Percentiles rank a stretch among this genome's conserved stretches.
Evolutionary conservation across 2,329 filamentous ascomycete genomes (phyloP).

Genomic region (Hypoxylon sp.): DNA sequence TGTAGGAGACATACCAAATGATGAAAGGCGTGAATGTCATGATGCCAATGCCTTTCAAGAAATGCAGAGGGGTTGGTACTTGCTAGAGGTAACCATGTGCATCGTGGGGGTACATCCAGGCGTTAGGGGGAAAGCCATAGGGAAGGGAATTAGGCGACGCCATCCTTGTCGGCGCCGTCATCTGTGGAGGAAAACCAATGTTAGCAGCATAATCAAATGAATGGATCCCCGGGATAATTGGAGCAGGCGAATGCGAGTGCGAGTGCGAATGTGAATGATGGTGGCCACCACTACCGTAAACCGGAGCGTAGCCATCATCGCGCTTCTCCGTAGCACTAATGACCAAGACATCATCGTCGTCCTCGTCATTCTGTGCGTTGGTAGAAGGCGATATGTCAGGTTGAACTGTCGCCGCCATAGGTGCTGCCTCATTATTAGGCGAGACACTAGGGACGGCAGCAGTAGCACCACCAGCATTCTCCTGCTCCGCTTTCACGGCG

Average conservation of each 20-base stretch:
- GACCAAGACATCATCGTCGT: slow-evolving; percentile 51
- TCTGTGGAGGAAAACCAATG: slow-evolving; percentile 46
- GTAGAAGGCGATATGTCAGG: slow-evolving; percentile 30
- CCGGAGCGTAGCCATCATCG: slow-evolving; percentile 25
- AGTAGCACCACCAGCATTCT: slow-evolving; percentile 37
- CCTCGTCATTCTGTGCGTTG: slow-evolving; percentile 36
- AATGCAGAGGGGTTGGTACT: slow-evolving; percentile 10
- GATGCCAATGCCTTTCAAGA: neutral
- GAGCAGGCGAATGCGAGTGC: slow-evolving; percentile 42
- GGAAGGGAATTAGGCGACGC: slow-evolving; percentile 42
- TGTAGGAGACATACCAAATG: slow-evolving; percentile 28
- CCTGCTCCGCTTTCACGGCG: slow-evolving; percentile 50
- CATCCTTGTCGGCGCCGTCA: slow-evolving; percentile 23
- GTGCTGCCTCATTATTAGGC: slow-evolving; percentile 5
- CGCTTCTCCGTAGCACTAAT: slow-evolving; percentile 48
- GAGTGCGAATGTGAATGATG: slow-evolving; percentile 40
- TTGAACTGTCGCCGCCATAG: slow-evolving; percentile 6
- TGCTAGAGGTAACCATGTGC: slow-evolving; percentile 47
- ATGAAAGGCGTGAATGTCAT: neutral
- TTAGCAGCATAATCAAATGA: slow-evolving; percentile 51
- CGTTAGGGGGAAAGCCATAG: slow-evolving; percentile 44
- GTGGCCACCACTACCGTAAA: slow-evolving; percentile 30
- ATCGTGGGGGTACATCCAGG: slow-evolving; percentile 48
- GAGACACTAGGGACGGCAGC: slow-evolving; percentile 22
- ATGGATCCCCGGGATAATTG: slow-evolving; percentile 43